These are phyloP conservation scores for Ashbya aceris DNA, from an alignment of 1,139 yeast species.

Conservation along the genomic window DNA sequence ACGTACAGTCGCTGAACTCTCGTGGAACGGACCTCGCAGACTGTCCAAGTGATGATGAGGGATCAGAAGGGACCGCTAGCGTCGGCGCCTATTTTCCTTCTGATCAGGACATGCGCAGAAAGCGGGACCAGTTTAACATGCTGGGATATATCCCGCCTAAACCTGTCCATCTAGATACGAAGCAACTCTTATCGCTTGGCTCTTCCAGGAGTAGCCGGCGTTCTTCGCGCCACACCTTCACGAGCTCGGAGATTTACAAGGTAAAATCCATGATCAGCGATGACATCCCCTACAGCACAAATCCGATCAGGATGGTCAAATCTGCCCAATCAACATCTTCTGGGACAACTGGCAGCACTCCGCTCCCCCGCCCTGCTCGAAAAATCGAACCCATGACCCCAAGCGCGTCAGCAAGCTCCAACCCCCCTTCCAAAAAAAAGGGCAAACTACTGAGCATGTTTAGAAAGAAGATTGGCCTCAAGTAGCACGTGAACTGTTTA, in stretches of 20 bases:
- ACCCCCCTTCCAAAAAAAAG: no score
- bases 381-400: no score
- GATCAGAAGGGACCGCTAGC: not conserved
- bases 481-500: no score
- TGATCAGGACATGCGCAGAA: slow-evolving; percentile 17
- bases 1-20: not conserved
- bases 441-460: no score
- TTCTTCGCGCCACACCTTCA: slow-evolving; percentile 23
- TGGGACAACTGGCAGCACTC: no score
- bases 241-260: slow-evolving; percentile 25
- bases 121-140: slow-evolving; percentile 21
- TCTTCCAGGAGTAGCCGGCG: slow-evolving; percentile 21
- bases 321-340: no score
- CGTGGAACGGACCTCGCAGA: no score
- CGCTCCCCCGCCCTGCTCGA: no score
- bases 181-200: slow-evolving; percentile 12
- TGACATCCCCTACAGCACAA: no score
- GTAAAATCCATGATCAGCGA: slow-evolving; percentile 30
- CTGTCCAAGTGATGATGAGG: not conserved
- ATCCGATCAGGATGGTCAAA: no score
- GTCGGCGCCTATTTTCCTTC: slow-evolving; percentile 20
- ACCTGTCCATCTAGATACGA: slow-evolving; percentile 16
- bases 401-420: no score
- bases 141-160: slow-evolving; percentile 25
- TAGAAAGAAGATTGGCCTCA: no score